Base-by-base conservation (phyloP, 306 rosid species). In the Abrus pulchellus region DNA sequence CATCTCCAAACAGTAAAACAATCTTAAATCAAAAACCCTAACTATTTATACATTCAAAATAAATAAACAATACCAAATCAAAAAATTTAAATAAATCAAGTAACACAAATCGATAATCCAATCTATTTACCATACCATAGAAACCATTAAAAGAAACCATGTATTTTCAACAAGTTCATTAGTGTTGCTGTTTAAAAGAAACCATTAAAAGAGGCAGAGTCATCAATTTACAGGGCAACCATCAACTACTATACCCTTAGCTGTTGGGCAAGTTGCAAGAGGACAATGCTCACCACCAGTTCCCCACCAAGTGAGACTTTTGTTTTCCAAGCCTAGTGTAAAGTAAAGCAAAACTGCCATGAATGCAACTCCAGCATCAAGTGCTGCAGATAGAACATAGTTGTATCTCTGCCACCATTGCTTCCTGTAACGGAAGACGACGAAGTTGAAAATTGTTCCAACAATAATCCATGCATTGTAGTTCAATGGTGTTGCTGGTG, bases 361-460 rank as follows among this genome's bases (percentile, higher is more conserved):
- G 82, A 93, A 91, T 71, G 97, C 93, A 73, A 93, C 89, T 27
- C 97, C 94, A 3, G 91, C 92, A 88, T 91, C 94, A 73, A 93
- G 80, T 80, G 97, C 97, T 41, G 93, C 93, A 29, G 97, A 93
- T 9, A 93, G 88, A 81, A 93, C 77, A 78, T 93, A 89, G 63
- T 93, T 93, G 86, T 93, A 93, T 68, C 91, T 88, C 87, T 87
- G 97, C 93, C 97, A 93, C 94, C 97, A 89, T 27, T 64, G 38
- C 87, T 93, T 89, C 80, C 86, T 72, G 82, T 91, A 91, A 2
- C 90, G 89, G 82, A 89, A 91, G 68, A 93, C 5, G 63, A 88
- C 89, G 80, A 85, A 91, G 77, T 88, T 93, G 89, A 93, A 93
- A 59, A 93, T 71, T 0, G 97, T 91, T 55, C 97, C 94, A 1